Evolutionary conservation across 2,329 filamentous ascomycete species (phyloP), one percentile per base, ranked within the genome.

Genomic region (Penicillium aurantiogriseum): DNA sequence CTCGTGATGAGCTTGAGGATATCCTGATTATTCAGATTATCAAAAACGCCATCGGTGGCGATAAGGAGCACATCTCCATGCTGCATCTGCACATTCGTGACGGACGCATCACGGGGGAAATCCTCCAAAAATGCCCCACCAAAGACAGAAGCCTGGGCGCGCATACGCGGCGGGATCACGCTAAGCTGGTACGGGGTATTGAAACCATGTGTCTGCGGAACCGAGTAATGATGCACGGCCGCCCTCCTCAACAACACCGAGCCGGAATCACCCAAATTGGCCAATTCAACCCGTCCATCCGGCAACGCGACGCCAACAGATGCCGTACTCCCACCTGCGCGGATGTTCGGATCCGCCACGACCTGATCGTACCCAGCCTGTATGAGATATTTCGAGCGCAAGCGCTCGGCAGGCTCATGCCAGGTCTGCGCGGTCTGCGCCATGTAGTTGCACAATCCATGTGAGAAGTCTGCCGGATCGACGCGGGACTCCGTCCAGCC

Each of bases 161-260:
- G 83, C 76, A 96, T 88, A 66, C 84, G 85, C 4, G 88, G 85
- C 0, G 94, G 93, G 8, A 97, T 88, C 52, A 96, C 87, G 53
- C 91, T 93, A 40, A 99, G 84, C 74, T 99, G 94, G 71, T 90
- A 99, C 0, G 94, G 94, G 0, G 94, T 97, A 76, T 99, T 99
- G 83, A 99, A 99, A 43, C 88, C 92, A 74, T 99, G 94, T 0
- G 92, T 97, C 76, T 99, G 94, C 25, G 91, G 89, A 47, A 87
- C 84, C 2, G 92, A 96, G 70, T 87, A 88, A 55, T 88, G 85
- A 73, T 94, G 88, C 33, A 99, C 90, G 15, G 89, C 91, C 65
- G 93, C 95, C 27, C 91, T 84, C 15, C 92, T 87, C 59, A 97
- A 81, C 60, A 96, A 88, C 55, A 97, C 83, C 73, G 92, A 97